A percentile compares a stretch with the other conserved stretches of the same genome.
Evolutionary conservation across 2,329 filamentous ascomycete genomes (phyloP).

Genomic region (Didymella sp.): DNA sequence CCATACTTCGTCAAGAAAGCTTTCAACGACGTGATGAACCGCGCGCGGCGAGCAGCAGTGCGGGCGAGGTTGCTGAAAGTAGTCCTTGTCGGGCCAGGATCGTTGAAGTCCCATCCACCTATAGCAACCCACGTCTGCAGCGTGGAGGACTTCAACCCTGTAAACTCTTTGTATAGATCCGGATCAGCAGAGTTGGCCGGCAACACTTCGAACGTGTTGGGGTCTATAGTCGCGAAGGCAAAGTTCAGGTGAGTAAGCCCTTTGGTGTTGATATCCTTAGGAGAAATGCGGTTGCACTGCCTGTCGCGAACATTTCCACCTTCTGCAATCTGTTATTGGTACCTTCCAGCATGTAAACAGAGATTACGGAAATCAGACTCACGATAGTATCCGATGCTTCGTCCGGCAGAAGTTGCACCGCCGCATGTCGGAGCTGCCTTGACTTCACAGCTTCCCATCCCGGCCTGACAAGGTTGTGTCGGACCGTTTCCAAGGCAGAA

Average conservation of each 20-base stretch:
- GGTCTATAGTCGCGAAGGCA: constrained; percentile 37
- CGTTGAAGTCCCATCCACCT: constrained; percentile 54
- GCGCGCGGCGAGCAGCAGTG: constrained; percentile 27
- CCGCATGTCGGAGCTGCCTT: background rate
- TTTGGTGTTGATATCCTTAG: constrained; percentile 43
- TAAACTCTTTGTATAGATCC: constrained; percentile 40
- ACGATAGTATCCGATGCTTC: background rate
- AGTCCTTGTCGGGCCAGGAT: constrained; percentile 41
- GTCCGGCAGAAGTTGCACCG: no score
- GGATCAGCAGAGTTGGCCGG: constrained; percentile 25
- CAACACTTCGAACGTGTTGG: constrained; percentile 31
- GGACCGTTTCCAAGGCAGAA: background rate
- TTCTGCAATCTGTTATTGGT: background rate
- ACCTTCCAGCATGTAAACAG: no score
- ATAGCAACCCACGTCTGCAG: constrained; percentile 50
- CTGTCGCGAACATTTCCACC: background rate
- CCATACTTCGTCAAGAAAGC: constrained; percentile 53
- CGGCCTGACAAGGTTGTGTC: background rate
- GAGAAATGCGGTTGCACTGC: constrained; percentile 43
- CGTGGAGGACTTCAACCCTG: constrained; percentile 37
- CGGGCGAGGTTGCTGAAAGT: constrained; percentile 41
- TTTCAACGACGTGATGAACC: constrained; percentile 49
- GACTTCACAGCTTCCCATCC: background rate
- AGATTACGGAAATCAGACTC: no score
- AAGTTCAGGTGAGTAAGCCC: constrained; percentile 47